Percentiles rank a stretch among this genome's conserved stretches.
These are phyloP conservation scores for Pythium plurisporium DNA, from an alignment of 352 stramenopile species.

Conservation along the genomic window DNA sequence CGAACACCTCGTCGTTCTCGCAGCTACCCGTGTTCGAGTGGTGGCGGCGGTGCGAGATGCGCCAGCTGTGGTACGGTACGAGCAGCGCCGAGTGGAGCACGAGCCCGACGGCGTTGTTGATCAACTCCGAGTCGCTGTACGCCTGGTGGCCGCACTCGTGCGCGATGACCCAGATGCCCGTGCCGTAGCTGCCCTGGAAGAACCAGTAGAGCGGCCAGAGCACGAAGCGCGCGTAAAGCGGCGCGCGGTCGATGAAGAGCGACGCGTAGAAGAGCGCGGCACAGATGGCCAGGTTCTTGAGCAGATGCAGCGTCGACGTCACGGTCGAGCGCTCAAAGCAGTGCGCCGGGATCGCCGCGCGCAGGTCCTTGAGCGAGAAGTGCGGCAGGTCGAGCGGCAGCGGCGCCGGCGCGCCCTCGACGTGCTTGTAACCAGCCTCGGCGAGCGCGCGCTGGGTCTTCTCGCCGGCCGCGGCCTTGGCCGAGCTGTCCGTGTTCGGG, in stretches of 20 bases:
- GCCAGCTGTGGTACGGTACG: conserved; percentile 98
- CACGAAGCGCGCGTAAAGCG: conserved; percentile 43
- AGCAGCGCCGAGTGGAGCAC: conserved; percentile 96
- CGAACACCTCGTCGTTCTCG: conserved; percentile 98
- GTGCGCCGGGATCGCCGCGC: conserved; percentile 90
- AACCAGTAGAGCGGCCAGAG: conserved; percentile 97
- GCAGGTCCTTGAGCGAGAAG: conserved; percentile 88
- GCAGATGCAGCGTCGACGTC: conserved; percentile 89
- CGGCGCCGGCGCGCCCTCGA: conserved; percentile 67
- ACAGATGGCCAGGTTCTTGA: conserved; percentile 90
- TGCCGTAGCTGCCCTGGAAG: conserved; percentile 96
- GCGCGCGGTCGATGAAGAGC: conserved; percentile 58
- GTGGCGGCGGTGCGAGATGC: conserved; percentile 94
- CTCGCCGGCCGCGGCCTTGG: conserved; percentile 26
- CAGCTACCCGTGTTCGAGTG: conserved; percentile 94
- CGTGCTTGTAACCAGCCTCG: conserved; percentile 62
- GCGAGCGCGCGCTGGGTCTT: conserved; percentile 48
- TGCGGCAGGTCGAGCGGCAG: conserved; percentile 78
- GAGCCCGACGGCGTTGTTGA: conserved; percentile 96
- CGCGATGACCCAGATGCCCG: conserved; percentile 95
- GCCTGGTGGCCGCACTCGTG: conserved; percentile 98
- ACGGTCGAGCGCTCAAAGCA: conserved; percentile 96
- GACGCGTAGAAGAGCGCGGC: conserved; percentile 87
- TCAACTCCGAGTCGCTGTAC: conserved; percentile 90
- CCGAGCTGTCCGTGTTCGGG: conserved; percentile 39